These are phyloP conservation scores for Ceratocystis albifundus DNA, from an alignment of 2,329 filamentous ascomycete genomes.

Conservation along the genomic window DNA sequence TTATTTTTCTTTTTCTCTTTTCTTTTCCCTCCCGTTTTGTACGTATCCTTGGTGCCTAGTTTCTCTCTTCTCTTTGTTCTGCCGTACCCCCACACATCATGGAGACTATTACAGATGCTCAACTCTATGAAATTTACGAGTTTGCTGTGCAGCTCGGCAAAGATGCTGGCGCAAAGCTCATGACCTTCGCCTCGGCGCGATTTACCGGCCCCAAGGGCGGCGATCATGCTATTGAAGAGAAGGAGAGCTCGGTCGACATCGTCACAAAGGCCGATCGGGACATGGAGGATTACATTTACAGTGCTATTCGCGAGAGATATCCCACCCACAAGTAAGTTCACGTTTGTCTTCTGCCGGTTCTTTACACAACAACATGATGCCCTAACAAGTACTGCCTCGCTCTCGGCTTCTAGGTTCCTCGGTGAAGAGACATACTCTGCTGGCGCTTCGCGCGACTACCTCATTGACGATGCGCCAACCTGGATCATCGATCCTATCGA, in stretches of 20 bases:
- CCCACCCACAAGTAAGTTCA: slow-evolving; percentile 51
- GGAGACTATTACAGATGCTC: slow-evolving; percentile 6
- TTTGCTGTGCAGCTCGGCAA: slow-evolving; percentile 62
- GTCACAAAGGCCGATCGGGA: slow-evolving; percentile 67
- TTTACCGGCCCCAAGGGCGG: slow-evolving; percentile 33
- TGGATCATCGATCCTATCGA: slow-evolving; percentile 71
- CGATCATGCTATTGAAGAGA: slow-evolving; percentile 38
- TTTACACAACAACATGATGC: background rate
- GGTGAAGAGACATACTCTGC: slow-evolving; percentile 68
- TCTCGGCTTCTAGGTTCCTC: slow-evolving; percentile 45
- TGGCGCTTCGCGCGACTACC: slow-evolving; percentile 54
- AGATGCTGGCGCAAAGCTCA: slow-evolving; percentile 55
- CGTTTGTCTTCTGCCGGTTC: background rate
- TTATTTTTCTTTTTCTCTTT: background rate
- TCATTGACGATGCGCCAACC: slow-evolving; percentile 52
- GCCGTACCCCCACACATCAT: background rate
- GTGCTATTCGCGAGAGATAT: slow-evolving; percentile 44
- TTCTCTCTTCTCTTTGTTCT: slow-evolving; percentile 9
- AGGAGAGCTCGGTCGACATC: slow-evolving; percentile 65
- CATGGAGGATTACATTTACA: slow-evolving; percentile 29
- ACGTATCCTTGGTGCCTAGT: background rate
- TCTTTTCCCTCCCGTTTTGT: slow-evolving; percentile 18
- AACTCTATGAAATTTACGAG: slow-evolving; percentile 35
- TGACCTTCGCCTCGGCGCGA: slow-evolving; percentile 48
- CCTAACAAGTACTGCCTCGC: background rate